Percentiles rank a stretch among this genome's conserved stretches.
These are phyloP conservation scores for Porphyra umbilicalis DNA, from an alignment of 31 red algal genomes.

Conservation along the genomic window DNA sequence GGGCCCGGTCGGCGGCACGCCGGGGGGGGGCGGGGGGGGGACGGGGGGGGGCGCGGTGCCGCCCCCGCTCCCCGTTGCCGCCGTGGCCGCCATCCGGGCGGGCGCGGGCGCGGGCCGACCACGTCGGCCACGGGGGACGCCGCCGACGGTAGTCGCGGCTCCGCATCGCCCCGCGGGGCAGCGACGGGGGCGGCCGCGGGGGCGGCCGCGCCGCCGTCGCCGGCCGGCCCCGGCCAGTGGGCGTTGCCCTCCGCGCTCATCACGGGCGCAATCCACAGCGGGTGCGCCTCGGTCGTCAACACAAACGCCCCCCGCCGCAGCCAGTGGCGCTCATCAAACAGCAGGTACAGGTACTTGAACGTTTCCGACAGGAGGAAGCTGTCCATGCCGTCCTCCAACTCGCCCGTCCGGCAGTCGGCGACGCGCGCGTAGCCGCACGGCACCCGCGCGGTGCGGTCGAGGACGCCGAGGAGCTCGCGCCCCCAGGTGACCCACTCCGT, in stretches of 20 bases:
- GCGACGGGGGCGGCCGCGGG: neutral
- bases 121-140: neutral
- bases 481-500: slow-evolving; percentile 23
- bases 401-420: slow-evolving; percentile 5
- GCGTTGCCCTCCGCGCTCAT: neutral
- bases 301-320: slow-evolving; percentile 31
- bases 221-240: neutral
- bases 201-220: neutral
- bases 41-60: neutral
- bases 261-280: slow-evolving; percentile 17
- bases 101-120: too few relatives aligned
- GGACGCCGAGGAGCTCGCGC: slow-evolving; percentile 18
- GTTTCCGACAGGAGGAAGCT: slow-evolving; percentile 74
- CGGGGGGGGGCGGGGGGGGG: neutral
- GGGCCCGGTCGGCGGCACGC: neutral
- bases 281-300: slow-evolving; percentile 63
- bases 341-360: slow-evolving; percentile 72
- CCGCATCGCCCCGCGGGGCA: neutral
- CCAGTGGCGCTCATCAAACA: slow-evolving; percentile 42
- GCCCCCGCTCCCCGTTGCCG: too few relatives aligned
- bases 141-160: neutral
- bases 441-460: slow-evolving; percentile 27
- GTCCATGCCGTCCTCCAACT: slow-evolving; percentile 32
- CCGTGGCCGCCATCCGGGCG: neutral
- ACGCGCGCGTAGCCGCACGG: slow-evolving; percentile 43